A percentile compares a stretch with the other conserved stretches of the same genome.
These are phyloP conservation scores for Crepidotus variabilis DNA, from an alignment of 768 basidiomycete species.

Conservation along the genomic window DNA sequence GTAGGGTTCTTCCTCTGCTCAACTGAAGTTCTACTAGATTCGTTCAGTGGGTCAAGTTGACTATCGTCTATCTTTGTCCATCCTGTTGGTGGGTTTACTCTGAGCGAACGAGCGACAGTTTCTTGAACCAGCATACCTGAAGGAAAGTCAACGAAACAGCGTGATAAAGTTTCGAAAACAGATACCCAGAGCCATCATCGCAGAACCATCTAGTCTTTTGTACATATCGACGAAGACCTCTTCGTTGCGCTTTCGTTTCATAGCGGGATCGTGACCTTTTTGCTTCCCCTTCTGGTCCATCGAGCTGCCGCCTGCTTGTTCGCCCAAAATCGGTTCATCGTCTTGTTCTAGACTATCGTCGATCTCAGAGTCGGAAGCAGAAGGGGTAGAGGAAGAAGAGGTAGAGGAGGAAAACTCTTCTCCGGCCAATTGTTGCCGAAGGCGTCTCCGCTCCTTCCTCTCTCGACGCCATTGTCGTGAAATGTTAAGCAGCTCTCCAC, in stretches of 20 bases:
- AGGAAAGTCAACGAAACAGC: background rate
- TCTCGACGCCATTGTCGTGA: constrained; percentile 42
- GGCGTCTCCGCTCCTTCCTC: constrained; percentile 7
- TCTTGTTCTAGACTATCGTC: constrained; percentile 7
- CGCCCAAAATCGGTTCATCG: constrained; percentile 10
- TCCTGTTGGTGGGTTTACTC: constrained; percentile 34
- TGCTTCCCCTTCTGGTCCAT: constrained; percentile 4
- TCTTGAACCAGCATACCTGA: constrained; percentile 71
- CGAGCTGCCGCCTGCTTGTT: constrained; percentile 12
- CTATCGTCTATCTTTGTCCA: constrained; percentile 27
- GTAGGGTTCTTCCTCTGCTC: too few species aligned
- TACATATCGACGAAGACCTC: constrained; percentile 61
- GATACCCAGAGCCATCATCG: constrained; percentile 66
- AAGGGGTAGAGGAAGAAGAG: background rate
- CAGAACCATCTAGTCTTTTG: constrained; percentile 67
- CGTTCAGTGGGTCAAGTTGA: constrained; percentile 4
- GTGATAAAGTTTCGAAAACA: constrained; percentile 10
- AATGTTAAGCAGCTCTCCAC: constrained; percentile 54
- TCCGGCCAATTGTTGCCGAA: constrained; percentile 1
- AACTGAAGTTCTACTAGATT: too few species aligned
- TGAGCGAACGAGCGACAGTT: constrained; percentile 44
- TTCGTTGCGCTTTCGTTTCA: constrained; percentile 13
- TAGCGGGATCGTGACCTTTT: constrained; percentile 6
- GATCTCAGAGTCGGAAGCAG: constrained; percentile 7
- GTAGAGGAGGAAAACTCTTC: background rate